Percentiles rank a stretch among this genome's conserved stretches.
phyloP scores from a whole-genome alignment of 2,329 filamentous ascomycete species.

The Alternaria angustiovoidea region DNA sequence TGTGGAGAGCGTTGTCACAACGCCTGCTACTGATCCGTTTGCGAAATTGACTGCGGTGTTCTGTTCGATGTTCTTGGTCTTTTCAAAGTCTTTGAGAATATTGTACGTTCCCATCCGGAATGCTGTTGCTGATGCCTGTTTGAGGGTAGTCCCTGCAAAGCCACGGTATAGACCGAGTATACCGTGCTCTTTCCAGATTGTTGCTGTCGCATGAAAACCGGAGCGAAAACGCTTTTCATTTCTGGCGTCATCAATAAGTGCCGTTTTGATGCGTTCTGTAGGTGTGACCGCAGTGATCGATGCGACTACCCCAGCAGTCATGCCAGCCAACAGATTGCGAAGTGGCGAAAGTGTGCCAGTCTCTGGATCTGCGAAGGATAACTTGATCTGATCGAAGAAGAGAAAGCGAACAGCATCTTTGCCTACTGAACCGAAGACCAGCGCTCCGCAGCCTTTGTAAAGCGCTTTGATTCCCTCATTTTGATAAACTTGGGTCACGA shows the following conservation, averaged over 20 bases:
- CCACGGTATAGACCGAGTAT: constrained; percentile 65
- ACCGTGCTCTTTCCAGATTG: constrained; percentile 62
- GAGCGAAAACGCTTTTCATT: constrained; percentile 59
- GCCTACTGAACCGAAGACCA: constrained; percentile 67
- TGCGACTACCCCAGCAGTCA: constrained; percentile 69
- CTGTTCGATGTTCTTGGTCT: constrained; percentile 57
- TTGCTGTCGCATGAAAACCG: constrained; percentile 60
- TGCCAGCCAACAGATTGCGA: constrained; percentile 69
- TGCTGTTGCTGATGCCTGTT: constrained; percentile 68
- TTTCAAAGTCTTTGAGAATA: constrained; percentile 68
- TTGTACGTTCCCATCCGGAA: constrained; percentile 71
- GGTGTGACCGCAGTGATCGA: constrained; percentile 72
- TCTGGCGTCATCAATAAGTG: constrained; percentile 69
- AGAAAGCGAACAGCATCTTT: constrained; percentile 74
- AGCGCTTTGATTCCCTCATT: constrained; percentile 66
- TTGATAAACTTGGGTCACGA: constrained; percentile 64
- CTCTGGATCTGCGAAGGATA: constrained; percentile 62
- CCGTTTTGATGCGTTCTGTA: constrained; percentile 73
- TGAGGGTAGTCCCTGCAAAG: constrained; percentile 67
- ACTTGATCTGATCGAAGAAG: constrained; percentile 71
- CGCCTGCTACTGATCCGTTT: constrained; percentile 68
- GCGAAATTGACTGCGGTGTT: constrained; percentile 65
- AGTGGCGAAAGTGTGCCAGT: constrained; percentile 65
- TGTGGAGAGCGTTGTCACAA: constrained; percentile 66
- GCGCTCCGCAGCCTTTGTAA: constrained; percentile 69